A percentile compares a stretch with the other conserved stretches of the same genome.
Conservation (phyloP, 2,329 filamentous ascomycete species). For the Trichoderma sp. region DNA sequence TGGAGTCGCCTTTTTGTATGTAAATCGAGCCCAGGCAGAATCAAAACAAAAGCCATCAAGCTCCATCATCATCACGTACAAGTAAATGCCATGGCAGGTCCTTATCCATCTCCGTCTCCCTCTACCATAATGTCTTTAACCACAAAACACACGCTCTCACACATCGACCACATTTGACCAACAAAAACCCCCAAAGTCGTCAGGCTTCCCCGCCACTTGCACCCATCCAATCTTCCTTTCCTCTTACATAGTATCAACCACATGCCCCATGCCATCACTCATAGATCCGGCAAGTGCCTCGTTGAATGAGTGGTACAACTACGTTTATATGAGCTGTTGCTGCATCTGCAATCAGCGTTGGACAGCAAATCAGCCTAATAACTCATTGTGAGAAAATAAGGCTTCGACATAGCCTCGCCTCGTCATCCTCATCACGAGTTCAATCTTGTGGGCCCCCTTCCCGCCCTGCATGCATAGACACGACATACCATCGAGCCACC, state of each 20-base stretch:
- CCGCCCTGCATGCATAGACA: neutral
- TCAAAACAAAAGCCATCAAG: neutral
- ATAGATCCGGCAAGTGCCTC: neutral
- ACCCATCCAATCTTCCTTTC: neutral
- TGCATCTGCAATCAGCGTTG: neutral
- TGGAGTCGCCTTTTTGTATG: neutral
- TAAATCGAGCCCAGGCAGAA: neutral
- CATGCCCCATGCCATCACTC: neutral
- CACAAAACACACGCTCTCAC: neutral
- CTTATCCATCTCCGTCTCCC: neutral
- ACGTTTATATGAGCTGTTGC: neutral
- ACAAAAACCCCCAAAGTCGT: neutral
- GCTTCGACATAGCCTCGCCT: neutral
- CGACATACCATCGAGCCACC: conserved; percentile 3
- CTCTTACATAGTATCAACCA: no score
- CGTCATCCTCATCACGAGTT: neutral
- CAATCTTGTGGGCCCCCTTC: neutral
- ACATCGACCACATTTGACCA: neutral
- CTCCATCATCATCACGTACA: neutral
- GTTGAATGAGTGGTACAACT: neutral
- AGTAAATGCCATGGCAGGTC: neutral
- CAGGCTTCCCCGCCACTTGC: neutral
- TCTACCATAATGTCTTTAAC: neutral
- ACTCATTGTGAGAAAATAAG: neutral
- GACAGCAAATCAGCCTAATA: neutral